Base-by-base conservation (phyloP, 2,329 filamentous ascomycete species). In the Aspergillus sp. region DNA sequence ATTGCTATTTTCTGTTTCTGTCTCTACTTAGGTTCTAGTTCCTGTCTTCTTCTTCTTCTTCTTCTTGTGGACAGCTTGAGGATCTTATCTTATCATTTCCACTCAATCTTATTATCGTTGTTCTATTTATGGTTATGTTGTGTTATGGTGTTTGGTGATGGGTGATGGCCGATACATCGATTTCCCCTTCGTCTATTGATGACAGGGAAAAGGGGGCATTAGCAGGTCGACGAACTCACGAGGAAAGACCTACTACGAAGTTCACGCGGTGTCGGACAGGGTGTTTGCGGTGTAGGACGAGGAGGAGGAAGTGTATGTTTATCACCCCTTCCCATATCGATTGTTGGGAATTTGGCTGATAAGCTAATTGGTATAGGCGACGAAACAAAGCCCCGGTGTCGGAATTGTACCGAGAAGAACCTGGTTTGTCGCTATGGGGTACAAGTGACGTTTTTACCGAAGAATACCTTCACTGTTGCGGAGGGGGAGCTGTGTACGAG, bases 341-440 rank as follows among this genome's bases (percentile, higher is more conserved):
- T 51, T 38, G 7, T 25, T 38, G 32, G 36, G 50, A 55, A 60
- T 6, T 17, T 3, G 23, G 28, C 9, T 8, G 28, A 32, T n/a
- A 3, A 36, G 21, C 15, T 21, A 5, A 8, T 12, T 9, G n/a
- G 4, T 32, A 19, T 58, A 84, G 81, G 83, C 61, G 82, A 84
- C 60, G 82, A 84, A 69, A 71, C 71, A 13, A 84, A 82, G 63
- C 83, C 82, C 4, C 69, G 69, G 2, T 85, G 83, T 47, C 77
- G 76, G 47, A 80, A 82, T 63, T 85, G 83, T 60, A 67, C 77
- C 15, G 73, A 76, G 1, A 79, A 81, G 36, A 76, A 77, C 8
- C 78, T 82, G 30, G 75, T 80, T 45, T 85, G 82, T 67, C 76
- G 78, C 38, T 84, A 84, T 65, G 80, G 80, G 10, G 75, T 79